Percentiles rank a stretch among this genome's conserved stretches.
These are phyloP conservation scores for Colletotrichum sp. DNA, from an alignment of 2,329 filamentous ascomycete genomes.

Conservation along the genomic window DNA sequence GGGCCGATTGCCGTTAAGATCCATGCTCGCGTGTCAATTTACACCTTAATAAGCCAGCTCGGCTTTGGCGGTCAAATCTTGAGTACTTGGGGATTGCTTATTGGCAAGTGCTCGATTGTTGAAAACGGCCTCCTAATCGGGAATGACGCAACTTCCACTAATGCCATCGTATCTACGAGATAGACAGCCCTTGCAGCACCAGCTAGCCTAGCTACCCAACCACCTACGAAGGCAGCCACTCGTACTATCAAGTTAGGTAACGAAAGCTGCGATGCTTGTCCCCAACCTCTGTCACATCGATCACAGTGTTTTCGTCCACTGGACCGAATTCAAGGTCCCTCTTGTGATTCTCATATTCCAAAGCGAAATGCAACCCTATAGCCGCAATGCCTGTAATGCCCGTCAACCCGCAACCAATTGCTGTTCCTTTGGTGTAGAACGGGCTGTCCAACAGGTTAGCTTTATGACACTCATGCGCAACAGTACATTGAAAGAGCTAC, in stretches of 20 bases:
- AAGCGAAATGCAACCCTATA: slow-evolving; percentile 16
- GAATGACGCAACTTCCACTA: too few species aligned
- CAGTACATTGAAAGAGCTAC: background rate
- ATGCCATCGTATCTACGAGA: background rate
- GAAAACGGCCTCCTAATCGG: background rate
- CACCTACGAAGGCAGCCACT: background rate
- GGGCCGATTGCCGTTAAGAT: too few species aligned
- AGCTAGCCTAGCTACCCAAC: background rate
- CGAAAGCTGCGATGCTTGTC: slow-evolving; percentile 22
- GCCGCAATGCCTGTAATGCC: slow-evolving; percentile 16
- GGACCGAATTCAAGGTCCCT: slow-evolving; percentile 17
- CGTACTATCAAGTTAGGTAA: slow-evolving; percentile 15
- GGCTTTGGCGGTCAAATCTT: background rate
- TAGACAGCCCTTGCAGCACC: background rate
- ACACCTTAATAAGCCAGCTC: background rate
- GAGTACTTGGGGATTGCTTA: background rate
- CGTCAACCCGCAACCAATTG: slow-evolving; percentile 24
- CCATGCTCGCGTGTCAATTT: background rate
- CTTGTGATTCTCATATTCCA: slow-evolving; percentile 21
- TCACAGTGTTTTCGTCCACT: background rate
- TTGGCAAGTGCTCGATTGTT: background rate
- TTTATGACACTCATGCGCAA: background rate
- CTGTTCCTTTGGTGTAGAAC: slow-evolving; percentile 22
- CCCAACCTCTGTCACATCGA: slow-evolving; percentile 23
- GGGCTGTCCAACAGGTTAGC: background rate